phyloP scores from a whole-genome alignment of 2,329 filamentous ascomycete species.

The Sporothrix euskadiensis region DNA sequence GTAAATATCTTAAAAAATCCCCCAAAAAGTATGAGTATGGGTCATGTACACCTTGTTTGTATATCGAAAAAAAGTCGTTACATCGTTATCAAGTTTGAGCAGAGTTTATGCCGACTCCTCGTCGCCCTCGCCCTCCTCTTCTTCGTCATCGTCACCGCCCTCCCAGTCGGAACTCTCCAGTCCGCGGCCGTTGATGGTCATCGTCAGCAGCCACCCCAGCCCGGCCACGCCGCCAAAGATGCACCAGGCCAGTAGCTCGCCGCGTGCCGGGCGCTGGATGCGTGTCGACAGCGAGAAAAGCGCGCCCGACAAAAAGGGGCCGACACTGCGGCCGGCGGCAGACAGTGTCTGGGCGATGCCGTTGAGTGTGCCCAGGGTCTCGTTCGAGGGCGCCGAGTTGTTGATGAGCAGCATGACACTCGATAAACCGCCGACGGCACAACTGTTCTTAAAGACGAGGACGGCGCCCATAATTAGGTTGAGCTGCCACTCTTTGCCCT shows the following conservation, averaged over 20 bases:
- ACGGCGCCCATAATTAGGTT: constrained; percentile 79
- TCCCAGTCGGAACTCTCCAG: constrained; percentile 61
- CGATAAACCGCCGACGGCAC: constrained; percentile 83
- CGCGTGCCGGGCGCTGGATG: constrained; percentile 65
- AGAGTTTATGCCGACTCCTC: constrained; percentile 30
- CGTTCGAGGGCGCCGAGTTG: constrained; percentile 84
- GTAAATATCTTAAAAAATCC: background rate
- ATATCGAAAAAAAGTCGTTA: background rate
- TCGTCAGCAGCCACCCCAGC: constrained; percentile 75
- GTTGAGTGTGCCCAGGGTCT: constrained; percentile 85
- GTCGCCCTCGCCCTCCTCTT: constrained; percentile 36
- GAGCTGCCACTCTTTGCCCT: constrained; percentile 69
- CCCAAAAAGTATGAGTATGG: background rate
- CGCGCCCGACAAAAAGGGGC: constrained; percentile 83
- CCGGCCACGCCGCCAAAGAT: constrained; percentile 82
- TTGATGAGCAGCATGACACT: constrained; percentile 89
- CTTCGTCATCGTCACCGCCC: constrained; percentile 42
- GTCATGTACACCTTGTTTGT: background rate
- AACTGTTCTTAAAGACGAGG: constrained; percentile 85
- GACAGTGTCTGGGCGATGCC: constrained; percentile 92
- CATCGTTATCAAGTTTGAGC: background rate
- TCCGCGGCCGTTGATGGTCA: constrained; percentile 68
- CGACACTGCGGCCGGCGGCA: constrained; percentile 82
- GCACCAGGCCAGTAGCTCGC: constrained; percentile 82
- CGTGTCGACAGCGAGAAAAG: constrained; percentile 78